These are phyloP conservation scores for Cutaneotrichosporon cavernicola DNA, from an alignment of 1,284 basidiomycete species.

Conservation along the genomic window DNA sequence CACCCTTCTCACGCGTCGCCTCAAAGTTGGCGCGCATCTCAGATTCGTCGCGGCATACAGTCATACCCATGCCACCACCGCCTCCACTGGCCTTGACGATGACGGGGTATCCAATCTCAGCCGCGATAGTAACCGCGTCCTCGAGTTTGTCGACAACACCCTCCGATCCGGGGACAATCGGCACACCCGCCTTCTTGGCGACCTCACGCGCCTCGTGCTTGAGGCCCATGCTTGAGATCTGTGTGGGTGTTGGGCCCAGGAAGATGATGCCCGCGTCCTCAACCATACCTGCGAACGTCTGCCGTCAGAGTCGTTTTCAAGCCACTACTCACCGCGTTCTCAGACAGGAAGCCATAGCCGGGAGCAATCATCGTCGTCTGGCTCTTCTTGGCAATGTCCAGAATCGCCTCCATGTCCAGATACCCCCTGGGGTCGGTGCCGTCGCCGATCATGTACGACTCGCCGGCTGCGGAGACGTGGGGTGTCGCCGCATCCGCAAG, in stretches of 20 bases:
- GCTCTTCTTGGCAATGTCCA: conserved; percentile 56
- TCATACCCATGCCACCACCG: conserved; percentile 70
- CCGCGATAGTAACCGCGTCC: conserved; percentile 56
- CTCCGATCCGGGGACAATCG: conserved; percentile 62
- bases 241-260: conserved; percentile 61
- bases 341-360: conserved; percentile 67
- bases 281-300: conserved; percentile 59
- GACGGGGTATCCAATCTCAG: conserved; percentile 59
- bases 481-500: conserved; percentile 75
- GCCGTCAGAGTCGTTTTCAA: not conserved
- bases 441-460: conserved; percentile 51
- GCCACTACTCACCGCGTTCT: conserved; percentile 56
- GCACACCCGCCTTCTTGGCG: conserved; percentile 59
- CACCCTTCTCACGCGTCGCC: conserved; percentile 49
- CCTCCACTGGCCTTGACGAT: conserved; percentile 64
- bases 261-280: conserved; percentile 60
- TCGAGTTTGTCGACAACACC: conserved; percentile 54
- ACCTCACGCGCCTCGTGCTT: conserved; percentile 64
- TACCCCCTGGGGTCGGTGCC: conserved; percentile 55
- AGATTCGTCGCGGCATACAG: conserved; percentile 59
- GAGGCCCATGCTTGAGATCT: conserved; percentile 62
- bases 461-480: conserved; percentile 62
- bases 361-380: conserved; percentile 62
- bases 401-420: conserved; percentile 54
- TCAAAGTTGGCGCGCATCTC: conserved; percentile 55